These are phyloP conservation scores for Umbelopsis sp. DNA, from an alignment of 192 early-diverging fungal species.

Conservation along the genomic window DNA sequence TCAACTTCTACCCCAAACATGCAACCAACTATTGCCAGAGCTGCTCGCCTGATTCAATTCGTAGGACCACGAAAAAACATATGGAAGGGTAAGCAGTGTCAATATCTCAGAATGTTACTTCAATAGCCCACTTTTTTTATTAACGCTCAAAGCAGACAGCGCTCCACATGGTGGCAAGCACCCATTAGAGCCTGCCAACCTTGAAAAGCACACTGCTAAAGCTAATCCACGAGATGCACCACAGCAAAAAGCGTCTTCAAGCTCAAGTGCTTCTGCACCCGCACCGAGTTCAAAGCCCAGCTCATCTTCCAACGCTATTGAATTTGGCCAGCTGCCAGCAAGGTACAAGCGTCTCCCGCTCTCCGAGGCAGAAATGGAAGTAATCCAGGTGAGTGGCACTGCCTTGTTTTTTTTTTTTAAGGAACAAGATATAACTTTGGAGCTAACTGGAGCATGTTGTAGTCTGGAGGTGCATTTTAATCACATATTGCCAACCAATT, in stretches of 20 bases:
- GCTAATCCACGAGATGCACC: conserved; percentile 1
- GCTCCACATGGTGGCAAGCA: conserved; percentile 40
- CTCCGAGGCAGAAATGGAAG: conserved; percentile 53
- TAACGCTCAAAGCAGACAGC: conserved; percentile 19
- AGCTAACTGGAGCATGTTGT: too few species aligned
- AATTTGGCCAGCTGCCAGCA: conserved; percentile 44
- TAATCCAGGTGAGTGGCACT: conserved; percentile 46
- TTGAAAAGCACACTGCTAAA: conserved; percentile 38
- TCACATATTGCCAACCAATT: background rate
- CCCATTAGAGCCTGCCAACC: conserved; percentile 38
- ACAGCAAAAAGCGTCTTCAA: conserved; percentile 6
- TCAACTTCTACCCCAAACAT: background rate
- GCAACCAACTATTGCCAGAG: conserved; percentile 30
- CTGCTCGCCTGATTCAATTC: conserved; percentile 42
- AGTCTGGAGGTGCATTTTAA: conserved; percentile 22
- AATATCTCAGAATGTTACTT: background rate
- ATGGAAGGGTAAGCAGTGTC: conserved; percentile 38
- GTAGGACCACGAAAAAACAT: conserved; percentile 38
- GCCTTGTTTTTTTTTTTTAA: too few species aligned
- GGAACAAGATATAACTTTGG: too few species aligned
- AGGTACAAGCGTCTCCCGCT: conserved; percentile 44
- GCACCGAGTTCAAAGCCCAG: conserved; percentile 29
- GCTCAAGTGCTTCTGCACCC: background rate
- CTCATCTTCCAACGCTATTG: conserved; percentile 28
- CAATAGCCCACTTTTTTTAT: background rate